A percentile compares a stretch with the other conserved stretches of the same genome.
These are phyloP conservation scores for Mucor irregularis DNA, from an alignment of 371 early-diverging fungal genomes.

Conservation along the genomic window DNA sequence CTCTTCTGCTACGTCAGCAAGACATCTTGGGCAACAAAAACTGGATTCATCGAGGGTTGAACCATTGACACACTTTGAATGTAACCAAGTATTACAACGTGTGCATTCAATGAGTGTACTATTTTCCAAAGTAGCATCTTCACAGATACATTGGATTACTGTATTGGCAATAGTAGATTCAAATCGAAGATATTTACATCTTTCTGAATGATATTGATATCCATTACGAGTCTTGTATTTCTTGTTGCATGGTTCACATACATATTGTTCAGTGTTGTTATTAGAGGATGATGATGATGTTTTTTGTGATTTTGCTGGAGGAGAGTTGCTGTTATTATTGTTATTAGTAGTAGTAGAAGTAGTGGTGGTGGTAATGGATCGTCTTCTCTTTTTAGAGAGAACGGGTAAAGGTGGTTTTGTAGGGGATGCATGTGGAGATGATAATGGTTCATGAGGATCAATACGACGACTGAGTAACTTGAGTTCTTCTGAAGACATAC, in stretches of 20 bases:
- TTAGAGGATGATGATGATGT: too few relatives aligned
- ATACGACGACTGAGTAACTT: slow-evolving; percentile 44
- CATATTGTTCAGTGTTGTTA: slow-evolving; percentile 13
- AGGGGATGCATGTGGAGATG: slow-evolving; percentile 37
- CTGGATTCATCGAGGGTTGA: slow-evolving; percentile 30
- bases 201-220: slow-evolving; percentile 42
- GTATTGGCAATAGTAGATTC: slow-evolving; percentile 1
- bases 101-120: slow-evolving; percentile 55
- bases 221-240: slow-evolving; percentile 48
- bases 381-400: slow-evolving; percentile 1
- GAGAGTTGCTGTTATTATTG: not conserved
- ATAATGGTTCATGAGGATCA: slow-evolving; percentile 31
- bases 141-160: slow-evolving; percentile 45
- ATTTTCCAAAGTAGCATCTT: slow-evolving; percentile 22
- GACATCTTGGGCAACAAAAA: slow-evolving; percentile 52
- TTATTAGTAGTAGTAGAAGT: too few relatives aligned
- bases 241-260: slow-evolving; percentile 51
- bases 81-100: slow-evolving; percentile 56
- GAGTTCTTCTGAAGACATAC: slow-evolving; percentile 38
- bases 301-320: not conserved
- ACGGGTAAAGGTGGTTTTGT: slow-evolving; percentile 39
- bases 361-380: too few relatives aligned
- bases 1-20: not conserved
- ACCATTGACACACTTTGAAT: slow-evolving; percentile 50
- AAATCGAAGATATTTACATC: slow-evolving; percentile 31